phyloP scores from a whole-genome alignment of 371 early-diverging fungal species.

The Lichtheimia corymbifera region DNA sequence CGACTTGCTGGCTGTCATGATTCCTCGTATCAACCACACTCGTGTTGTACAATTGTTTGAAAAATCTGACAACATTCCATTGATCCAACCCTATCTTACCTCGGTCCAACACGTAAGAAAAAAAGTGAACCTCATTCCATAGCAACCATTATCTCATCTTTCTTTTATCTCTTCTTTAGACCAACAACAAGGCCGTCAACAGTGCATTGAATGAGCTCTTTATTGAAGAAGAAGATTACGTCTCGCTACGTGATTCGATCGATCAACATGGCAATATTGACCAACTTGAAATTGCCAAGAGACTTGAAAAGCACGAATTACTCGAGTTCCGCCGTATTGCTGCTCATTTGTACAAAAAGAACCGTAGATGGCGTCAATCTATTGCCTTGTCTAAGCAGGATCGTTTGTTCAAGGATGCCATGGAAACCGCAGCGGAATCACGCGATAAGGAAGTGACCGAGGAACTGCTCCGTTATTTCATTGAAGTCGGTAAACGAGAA shows the following conservation, averaged over 20 bases:
- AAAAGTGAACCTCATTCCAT: not conserved
- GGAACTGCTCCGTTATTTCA: constrained; percentile 92
- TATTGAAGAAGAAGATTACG: constrained; percentile 96
- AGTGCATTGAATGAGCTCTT: constrained; percentile 91
- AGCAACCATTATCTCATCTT: no score
- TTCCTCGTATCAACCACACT: constrained; percentile 92
- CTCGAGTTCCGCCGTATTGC: constrained; percentile 97
- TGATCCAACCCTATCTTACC: constrained; percentile 92
- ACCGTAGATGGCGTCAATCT: constrained; percentile 95
- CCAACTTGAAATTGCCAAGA: constrained; percentile 83
- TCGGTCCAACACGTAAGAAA: constrained; percentile 76
- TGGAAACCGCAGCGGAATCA: constrained; percentile 94
- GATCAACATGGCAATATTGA: constrained; percentile 94
- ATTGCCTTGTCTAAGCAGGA: constrained; percentile 95
- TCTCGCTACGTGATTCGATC: constrained; percentile 87
- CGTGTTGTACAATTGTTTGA: constrained; percentile 95
- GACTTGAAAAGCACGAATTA: constrained; percentile 92
- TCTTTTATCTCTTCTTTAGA: constrained; percentile 17
- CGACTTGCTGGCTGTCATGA: constrained; percentile 86
- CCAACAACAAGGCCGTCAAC: constrained; percentile 92
- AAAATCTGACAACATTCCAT: constrained; percentile 93
- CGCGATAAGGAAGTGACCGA: constrained; percentile 86
- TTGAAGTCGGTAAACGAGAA: constrained; percentile 85
- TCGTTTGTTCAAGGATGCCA: constrained; percentile 94
- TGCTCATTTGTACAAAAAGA: constrained; percentile 91